phyloP scores from a whole-genome alignment of 108 stramenopile species.

The Cyclotella cryptica region DNA sequence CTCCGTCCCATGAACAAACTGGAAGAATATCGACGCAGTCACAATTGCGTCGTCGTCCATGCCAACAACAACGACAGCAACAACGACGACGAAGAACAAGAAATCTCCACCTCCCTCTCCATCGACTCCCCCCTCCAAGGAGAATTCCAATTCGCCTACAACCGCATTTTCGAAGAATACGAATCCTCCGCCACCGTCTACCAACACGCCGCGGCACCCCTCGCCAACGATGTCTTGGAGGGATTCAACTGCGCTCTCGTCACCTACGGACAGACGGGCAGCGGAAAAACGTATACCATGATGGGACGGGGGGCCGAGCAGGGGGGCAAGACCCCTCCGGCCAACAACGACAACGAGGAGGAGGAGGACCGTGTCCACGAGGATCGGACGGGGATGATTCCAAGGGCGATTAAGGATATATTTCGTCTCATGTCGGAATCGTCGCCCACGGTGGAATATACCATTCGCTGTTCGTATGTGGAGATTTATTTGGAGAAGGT shows the following conservation, averaged over 20 bases:
- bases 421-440: constrained; percentile 61
- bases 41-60: constrained; percentile 56
- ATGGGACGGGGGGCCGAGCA: constrained; percentile 38
- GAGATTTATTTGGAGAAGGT: constrained; percentile 97
- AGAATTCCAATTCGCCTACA: constrained; percentile 62
- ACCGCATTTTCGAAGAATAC: constrained; percentile 50
- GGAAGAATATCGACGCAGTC: constrained; percentile 69
- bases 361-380: too few relatives aligned
- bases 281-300: constrained; percentile 60
- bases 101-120: constrained; percentile 39
- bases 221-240: constrained; percentile 42
- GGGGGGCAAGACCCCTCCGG: too few relatives aligned
- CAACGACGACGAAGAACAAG: not conserved
- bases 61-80: constrained; percentile 4
- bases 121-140: constrained; percentile 75
- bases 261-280: constrained; percentile 55
- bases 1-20: constrained; percentile 78
- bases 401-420: constrained; percentile 58
- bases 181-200: constrained; percentile 25
- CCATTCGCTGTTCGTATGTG: constrained; percentile 87
- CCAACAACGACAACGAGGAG: not conserved
- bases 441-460: constrained; percentile 67
- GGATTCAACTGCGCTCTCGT: constrained; percentile 59
- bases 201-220: constrained; percentile 31
- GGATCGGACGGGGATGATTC: constrained; percentile 68